Evolutionary conservation across 1,284 basidiomycete genomes (phyloP).

Genomic region (Microbotryum silenes-acaulis): DNA sequence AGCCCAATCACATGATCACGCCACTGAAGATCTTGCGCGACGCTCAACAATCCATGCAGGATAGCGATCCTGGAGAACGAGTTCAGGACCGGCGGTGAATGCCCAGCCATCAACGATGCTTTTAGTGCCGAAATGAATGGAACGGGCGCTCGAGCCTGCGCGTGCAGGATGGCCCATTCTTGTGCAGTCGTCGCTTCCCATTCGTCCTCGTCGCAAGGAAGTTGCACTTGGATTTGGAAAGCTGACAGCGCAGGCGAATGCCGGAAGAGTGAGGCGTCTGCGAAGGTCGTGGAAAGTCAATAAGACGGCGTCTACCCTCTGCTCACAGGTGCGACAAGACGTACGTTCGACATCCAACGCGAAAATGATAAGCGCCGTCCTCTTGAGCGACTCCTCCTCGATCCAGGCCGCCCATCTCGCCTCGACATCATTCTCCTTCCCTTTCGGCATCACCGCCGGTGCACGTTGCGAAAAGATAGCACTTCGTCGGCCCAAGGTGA

Average conservation of each 20-base stretch:
- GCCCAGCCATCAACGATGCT: slow-evolving; percentile 25
- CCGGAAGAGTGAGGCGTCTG: slow-evolving; percentile 34
- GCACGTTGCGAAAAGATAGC: slow-evolving; percentile 28
- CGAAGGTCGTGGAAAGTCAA: background rate
- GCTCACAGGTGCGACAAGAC: background rate
- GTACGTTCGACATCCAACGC: slow-evolving; percentile 34
- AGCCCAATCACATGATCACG: slow-evolving; percentile 32
- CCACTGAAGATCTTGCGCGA: slow-evolving; percentile 35
- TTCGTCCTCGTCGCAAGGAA: slow-evolving; percentile 33
- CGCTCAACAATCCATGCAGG: slow-evolving; percentile 32
- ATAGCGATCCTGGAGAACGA: slow-evolving; percentile 32
- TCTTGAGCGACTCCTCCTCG: slow-evolving; percentile 33
- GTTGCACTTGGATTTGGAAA: slow-evolving; percentile 34
- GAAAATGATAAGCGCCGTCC: slow-evolving; percentile 32
- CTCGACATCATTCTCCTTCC: slow-evolving; percentile 24
- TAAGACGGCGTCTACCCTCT: background rate
- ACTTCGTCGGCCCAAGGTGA: slow-evolving; percentile 24
- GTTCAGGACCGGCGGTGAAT: slow-evolving; percentile 29
- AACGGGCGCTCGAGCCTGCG: slow-evolving; percentile 21
- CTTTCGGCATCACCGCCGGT: slow-evolving; percentile 9
- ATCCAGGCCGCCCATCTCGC: slow-evolving; percentile 32
- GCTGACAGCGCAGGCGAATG: slow-evolving; percentile 36
- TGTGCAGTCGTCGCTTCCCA: slow-evolving; percentile 32
- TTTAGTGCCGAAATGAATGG: slow-evolving; percentile 35
- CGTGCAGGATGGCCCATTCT: slow-evolving; percentile 30